Conservation (phyloP, 2,329 filamentous ascomycete genomes). For the Niveomyces coronatus region DNA sequence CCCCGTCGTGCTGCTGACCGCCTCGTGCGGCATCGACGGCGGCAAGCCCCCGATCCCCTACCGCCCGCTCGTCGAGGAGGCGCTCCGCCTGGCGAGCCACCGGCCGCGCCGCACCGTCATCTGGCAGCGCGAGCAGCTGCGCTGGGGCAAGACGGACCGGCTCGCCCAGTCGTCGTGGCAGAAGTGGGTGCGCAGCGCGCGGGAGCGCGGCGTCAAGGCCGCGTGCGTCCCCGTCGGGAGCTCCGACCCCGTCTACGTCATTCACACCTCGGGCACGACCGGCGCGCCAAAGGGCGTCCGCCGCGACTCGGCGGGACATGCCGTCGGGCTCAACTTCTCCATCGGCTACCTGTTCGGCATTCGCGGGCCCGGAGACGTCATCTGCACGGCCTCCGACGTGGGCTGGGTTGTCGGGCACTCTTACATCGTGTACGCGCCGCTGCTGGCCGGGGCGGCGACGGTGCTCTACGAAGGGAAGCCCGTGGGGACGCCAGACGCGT, state of each 20-base stretch:
- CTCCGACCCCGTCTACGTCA: slow-evolving; percentile 76
- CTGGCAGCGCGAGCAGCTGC: slow-evolving; percentile 71
- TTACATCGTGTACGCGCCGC: slow-evolving; percentile 82
- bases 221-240: slow-evolving; percentile 69
- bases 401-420: slow-evolving; percentile 66
- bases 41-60: slow-evolving; percentile 72
- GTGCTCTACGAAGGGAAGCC: slow-evolving; percentile 93
- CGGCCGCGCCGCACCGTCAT: slow-evolving; percentile 67
- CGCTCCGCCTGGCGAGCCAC: slow-evolving; percentile 54
- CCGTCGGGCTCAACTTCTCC: slow-evolving; percentile 72
- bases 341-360: slow-evolving; percentile 78
- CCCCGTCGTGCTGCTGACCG: slow-evolving; percentile 70
- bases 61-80: slow-evolving; percentile 63
- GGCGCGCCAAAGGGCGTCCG: slow-evolving; percentile 76
- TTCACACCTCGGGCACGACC: slow-evolving; percentile 79
- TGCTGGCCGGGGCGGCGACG: slow-evolving; percentile 76
- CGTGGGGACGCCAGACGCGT: slow-evolving; percentile 76
- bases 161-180: slow-evolving; percentile 72
- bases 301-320: slow-evolving; percentile 75
- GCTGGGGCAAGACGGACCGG: slow-evolving; percentile 62
- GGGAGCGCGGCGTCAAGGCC: slow-evolving; percentile 54
- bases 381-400: slow-evolving; percentile 69
- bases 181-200: slow-evolving; percentile 60
- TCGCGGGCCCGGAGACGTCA: slow-evolving; percentile 70
- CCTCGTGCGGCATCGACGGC: slow-evolving; percentile 87